Conservation (phyloP, 164 flowering plant species). For the Tetrastigma voinierianum region DNA sequence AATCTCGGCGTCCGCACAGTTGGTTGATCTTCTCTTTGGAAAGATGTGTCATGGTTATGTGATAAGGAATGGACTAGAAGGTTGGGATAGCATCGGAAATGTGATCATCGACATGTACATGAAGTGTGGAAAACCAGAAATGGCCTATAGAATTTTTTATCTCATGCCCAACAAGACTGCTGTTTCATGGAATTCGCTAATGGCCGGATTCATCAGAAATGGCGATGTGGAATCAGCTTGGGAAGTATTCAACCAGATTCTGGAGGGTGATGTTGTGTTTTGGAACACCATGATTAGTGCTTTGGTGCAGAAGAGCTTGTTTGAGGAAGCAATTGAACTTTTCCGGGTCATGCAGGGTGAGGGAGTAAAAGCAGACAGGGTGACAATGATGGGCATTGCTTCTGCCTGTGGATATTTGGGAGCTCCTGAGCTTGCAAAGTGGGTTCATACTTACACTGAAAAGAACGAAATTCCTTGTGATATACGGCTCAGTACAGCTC, state of each 20-base stretch:
- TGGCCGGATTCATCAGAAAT: constrained; percentile 42
- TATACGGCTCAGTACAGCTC: constrained; percentile 40
- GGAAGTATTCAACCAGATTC: constrained; percentile 36
- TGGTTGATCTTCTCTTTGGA: constrained; percentile 33
- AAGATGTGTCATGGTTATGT: constrained; percentile 40
- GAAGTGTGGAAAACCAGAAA: constrained; percentile 46
- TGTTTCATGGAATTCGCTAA: constrained; percentile 61
- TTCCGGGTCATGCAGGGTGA: constrained; percentile 46
- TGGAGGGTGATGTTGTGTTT: constrained; percentile 43
- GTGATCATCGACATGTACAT: constrained; percentile 60
- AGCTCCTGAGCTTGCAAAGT: constrained; percentile 46
- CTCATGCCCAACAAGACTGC: constrained; percentile 43
- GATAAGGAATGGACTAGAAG: constrained; percentile 40
- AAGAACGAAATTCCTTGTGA: constrained; percentile 36
- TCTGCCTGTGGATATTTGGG: constrained; percentile 54
- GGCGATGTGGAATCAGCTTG: constrained; percentile 43
- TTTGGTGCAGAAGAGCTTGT: constrained; percentile 42
- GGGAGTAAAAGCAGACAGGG: constrained; percentile 31
- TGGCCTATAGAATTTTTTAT: constrained; percentile 44
- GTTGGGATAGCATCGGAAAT: constrained; percentile 45
- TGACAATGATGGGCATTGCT: constrained; percentile 43
- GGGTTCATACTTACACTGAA: constrained; percentile 34
- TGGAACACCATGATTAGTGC: constrained; percentile 54
- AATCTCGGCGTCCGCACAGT: constrained; percentile 41
- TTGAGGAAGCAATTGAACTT: constrained; percentile 46